Percentiles rank a stretch among this genome's conserved stretches.
Conservation (phyloP, 495 filamentous ascomycete species). For the Penicillium manginii region DNA sequence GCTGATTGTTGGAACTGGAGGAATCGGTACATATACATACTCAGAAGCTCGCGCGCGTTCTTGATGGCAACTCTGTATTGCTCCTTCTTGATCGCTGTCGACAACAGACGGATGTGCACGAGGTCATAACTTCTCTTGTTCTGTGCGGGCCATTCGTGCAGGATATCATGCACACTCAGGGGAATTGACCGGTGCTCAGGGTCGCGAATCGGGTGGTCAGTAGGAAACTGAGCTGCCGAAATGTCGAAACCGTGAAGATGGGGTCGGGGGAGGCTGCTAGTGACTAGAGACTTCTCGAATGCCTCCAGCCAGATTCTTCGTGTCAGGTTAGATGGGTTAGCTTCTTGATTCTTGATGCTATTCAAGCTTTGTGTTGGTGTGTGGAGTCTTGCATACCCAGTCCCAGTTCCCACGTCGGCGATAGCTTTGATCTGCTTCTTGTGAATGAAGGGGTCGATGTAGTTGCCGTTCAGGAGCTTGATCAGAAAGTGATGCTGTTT, state of each 20-base stretch:
- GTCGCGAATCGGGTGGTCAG: constrained; percentile 4
- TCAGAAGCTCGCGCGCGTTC: constrained; percentile 35
- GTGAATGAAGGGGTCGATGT: constrained; percentile 37
- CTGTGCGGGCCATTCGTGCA: constrained; percentile 33
- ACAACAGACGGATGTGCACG: constrained; percentile 38
- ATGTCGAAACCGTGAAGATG: constrained; percentile 45
- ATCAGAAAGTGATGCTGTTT: constrained; percentile 31
- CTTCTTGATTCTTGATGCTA: background rate
- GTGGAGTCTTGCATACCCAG: constrained; percentile 31
- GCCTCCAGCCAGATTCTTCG: constrained; percentile 33
- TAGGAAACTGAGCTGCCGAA: constrained; percentile 36
- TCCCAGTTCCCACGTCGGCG: constrained; percentile 45
- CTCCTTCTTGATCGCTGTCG: constrained; percentile 27
- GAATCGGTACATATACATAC: constrained; percentile 19
- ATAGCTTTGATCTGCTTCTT: constrained; percentile 21
- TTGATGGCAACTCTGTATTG: constrained; percentile 24
- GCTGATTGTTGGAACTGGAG: too few relatives aligned
- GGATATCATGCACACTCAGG: constrained; percentile 34
- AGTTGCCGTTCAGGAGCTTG: constrained; percentile 20
- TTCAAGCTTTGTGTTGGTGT: background rate
- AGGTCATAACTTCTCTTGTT: constrained; percentile 37
- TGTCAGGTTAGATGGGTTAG: background rate
- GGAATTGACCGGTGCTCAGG: constrained; percentile 10
- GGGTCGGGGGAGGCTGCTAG: constrained; percentile 15
- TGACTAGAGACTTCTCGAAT: too few relatives aligned